Evolutionary conservation across 176 grass and related monocot species (phyloP).

Genomic region (Aegilops umbellulata): DNA sequence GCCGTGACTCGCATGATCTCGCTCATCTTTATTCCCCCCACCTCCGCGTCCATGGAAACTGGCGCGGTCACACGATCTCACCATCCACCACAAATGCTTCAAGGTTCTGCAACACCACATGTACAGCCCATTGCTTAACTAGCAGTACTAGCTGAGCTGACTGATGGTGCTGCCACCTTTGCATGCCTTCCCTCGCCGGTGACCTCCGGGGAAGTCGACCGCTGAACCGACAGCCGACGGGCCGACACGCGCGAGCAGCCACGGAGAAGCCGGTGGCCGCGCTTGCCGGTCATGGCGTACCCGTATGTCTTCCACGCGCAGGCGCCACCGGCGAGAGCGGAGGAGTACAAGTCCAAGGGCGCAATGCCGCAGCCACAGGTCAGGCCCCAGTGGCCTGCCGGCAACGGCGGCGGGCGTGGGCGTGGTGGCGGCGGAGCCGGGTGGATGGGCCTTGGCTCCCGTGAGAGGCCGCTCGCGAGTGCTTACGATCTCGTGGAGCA

Average conservation of each 20-base stretch:
- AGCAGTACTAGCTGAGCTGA: neutral
- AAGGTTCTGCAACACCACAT: slow-evolving; percentile 27
- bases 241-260: neutral
- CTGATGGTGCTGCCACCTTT: slow-evolving; percentile 17
- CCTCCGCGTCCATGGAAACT: neutral
- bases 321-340: slow-evolving; percentile 35
- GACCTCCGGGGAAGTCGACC: slow-evolving; percentile 41
- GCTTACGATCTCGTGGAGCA: slow-evolving; percentile 79
- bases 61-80: neutral
- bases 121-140: slow-evolving; percentile 20
- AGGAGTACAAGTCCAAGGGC: slow-evolving; percentile 53
- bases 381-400: slow-evolving; percentile 45
- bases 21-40: slow-evolving; percentile 49
- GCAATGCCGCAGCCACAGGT: slow-evolving; percentile 23
- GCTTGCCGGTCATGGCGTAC: slow-evolving; percentile 42
- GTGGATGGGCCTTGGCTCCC: slow-evolving; percentile 24
- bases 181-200: slow-evolving; percentile 37
- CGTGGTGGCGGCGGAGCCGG: neutral
- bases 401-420: neutral
- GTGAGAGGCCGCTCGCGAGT: slow-evolving; percentile 52
- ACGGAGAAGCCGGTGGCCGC: neutral
- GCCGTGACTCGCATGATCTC: neutral
- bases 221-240: neutral
- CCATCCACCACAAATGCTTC: slow-evolving; percentile 24
- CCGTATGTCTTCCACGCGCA: slow-evolving; percentile 58